Percentiles rank a stretch among this genome's conserved stretches.
phyloP scores from a whole-genome alignment of 2,329 filamentous ascomycete genomes.

The Xylariomycetidae sp. region DNA sequence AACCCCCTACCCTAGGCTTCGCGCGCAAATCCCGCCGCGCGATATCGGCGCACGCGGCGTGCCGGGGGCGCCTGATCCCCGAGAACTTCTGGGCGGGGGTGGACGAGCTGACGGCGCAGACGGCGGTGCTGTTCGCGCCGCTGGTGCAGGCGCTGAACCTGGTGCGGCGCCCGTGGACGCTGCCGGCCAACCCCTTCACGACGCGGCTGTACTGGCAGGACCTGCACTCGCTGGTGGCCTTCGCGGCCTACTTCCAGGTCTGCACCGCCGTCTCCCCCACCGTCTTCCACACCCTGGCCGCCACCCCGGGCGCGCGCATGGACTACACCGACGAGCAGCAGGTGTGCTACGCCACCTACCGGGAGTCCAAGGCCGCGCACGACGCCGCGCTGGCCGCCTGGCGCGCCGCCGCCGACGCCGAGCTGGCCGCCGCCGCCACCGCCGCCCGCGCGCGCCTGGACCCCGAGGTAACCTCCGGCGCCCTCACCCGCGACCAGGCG shows the following conservation, averaged over 20 bases:
- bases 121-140: conserved; percentile 30
- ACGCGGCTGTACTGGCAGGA: conserved; percentile 21
- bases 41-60: conserved; percentile 21
- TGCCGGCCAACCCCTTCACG: no score
- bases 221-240: conserved; percentile 20
- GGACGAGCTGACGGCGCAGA: conserved; percentile 28
- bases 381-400: conserved; percentile 10
- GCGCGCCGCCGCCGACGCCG: not conserved
- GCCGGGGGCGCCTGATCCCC: conserved; percentile 19
- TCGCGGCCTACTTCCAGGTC: conserved; percentile 24
- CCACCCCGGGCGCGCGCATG: conserved; percentile 24
- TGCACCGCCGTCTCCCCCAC: conserved; percentile 23
- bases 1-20: conserved; percentile 24
- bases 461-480: no score
- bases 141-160: conserved; percentile 20
- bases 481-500: conserved; percentile 1
- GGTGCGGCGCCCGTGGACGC: not conserved
- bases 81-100: conserved; percentile 31
- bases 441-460: not conserved
- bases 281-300: conserved; percentile 25
- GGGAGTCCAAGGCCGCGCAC: conserved; percentile 14
- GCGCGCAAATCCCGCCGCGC: conserved; percentile 28
- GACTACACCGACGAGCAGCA: conserved; percentile 21
- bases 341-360: conserved; percentile 17
- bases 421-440: not conserved